A percentile compares a stretch with the other conserved stretches of the same genome.
Conservation (phyloP, 306 rosid species). For the Lupinus albus region DNA sequence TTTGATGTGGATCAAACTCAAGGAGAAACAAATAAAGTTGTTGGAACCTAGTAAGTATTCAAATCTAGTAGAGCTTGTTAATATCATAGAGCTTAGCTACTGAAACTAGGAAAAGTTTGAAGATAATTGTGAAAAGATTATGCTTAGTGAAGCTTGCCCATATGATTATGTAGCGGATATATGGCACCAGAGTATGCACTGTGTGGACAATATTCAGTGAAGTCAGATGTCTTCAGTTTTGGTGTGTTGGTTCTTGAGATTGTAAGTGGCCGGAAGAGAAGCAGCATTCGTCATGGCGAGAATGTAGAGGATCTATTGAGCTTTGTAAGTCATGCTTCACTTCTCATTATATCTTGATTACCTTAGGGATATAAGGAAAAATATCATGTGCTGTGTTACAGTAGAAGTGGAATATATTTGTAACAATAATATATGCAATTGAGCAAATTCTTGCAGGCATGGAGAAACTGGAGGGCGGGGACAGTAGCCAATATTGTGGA, state of each 20-base stretch:
- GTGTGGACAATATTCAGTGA: constrained; percentile 47
- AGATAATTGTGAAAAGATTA: neutral
- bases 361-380: too few relatives aligned
- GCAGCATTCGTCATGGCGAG: constrained; percentile 10
- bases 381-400: too few relatives aligned
- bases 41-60: constrained; percentile 43
- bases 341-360: neutral
- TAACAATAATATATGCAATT: neutral
- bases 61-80: neutral
- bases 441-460: constrained; percentile 44
- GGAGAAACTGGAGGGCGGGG: constrained; percentile 53
- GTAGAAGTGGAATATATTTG: neutral
- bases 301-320: constrained; percentile 39
- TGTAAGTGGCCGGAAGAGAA: constrained; percentile 44
- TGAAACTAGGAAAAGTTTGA: neutral
- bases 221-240: constrained; percentile 52
- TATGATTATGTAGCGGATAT: constrained; percentile 45
- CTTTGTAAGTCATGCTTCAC: constrained; percentile 46
- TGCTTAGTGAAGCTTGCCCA: neutral
- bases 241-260: constrained; percentile 61
- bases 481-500: constrained; percentile 41
- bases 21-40: constrained; percentile 13
- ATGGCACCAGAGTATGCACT: constrained; percentile 60
- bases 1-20: constrained; percentile 29
- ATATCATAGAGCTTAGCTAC: neutral